Evolutionary conservation across 2,329 filamentous ascomycete genomes (phyloP).

Genomic region (Aspergillus oerlinghausenensis): DNA sequence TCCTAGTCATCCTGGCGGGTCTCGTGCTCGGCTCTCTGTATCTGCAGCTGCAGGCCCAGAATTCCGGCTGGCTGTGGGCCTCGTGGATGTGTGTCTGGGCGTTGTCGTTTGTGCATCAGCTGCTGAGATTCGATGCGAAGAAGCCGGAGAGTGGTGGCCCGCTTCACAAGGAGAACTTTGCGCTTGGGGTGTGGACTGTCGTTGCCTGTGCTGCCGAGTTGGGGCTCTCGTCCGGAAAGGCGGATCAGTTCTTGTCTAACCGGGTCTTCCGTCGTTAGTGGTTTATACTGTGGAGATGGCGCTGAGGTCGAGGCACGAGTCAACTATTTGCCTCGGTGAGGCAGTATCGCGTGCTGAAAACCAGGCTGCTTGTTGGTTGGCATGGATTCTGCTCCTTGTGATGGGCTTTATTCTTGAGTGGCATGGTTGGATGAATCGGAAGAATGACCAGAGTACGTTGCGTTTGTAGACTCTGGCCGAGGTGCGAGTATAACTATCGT

Average conservation of each 20-base stretch:
- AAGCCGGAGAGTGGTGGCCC: slow-evolving; percentile 2
- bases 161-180: slow-evolving; percentile 5
- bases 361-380: too few relatives aligned
- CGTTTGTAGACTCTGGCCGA: not conserved
- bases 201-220: slow-evolving; percentile 4
- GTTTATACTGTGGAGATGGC: not conserved
- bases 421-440: not conserved
- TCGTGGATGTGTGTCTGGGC: slow-evolving; percentile 9
- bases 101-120: not conserved
- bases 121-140: slow-evolving; percentile 3
- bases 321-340: not conserved
- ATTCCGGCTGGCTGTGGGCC: slow-evolving; percentile 6
- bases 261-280: not conserved
- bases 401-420: not conserved
- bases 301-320: not conserved
- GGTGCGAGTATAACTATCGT: not conserved
- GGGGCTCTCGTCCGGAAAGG: slow-evolving; percentile 56
- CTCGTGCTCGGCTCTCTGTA: not conserved
- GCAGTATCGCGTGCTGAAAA: not conserved
- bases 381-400: not conserved
- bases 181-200: slow-evolving; percentile 5
- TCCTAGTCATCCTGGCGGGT: slow-evolving; percentile 1
- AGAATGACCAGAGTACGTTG: not conserved
- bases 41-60: not conserved
- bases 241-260: slow-evolving; percentile 17